Percentiles rank a stretch among this genome's conserved stretches.
These are phyloP conservation scores for Pilobolus umbonatus DNA, from an alignment of 192 early-diverging fungal genomes.

Conservation along the genomic window DNA sequence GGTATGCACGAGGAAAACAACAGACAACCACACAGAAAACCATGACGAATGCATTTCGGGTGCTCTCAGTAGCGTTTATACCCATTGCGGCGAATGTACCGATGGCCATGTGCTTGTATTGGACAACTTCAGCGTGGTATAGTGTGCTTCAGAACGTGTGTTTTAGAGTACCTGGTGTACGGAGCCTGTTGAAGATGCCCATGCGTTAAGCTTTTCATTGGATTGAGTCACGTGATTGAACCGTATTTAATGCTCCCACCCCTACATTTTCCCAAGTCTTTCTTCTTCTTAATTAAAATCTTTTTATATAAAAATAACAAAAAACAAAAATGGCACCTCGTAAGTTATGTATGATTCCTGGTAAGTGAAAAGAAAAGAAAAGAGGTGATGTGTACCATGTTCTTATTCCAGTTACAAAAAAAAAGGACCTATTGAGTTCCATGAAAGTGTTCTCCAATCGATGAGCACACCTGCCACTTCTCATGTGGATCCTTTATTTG, in stretches of 20 bases:
- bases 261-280: too few species aligned
- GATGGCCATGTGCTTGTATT: constrained; percentile 63
- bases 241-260: too few species aligned
- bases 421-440: constrained; percentile 93
- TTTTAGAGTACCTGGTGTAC: constrained; percentile 45
- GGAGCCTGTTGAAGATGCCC: constrained; percentile 26
- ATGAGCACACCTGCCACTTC: constrained; percentile 89
- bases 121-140: constrained; percentile 64
- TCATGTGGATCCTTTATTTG: constrained; percentile 88
- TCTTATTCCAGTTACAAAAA: neutral
- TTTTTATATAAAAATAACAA: too few species aligned
- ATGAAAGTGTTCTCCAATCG: constrained; percentile 74
- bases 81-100: constrained; percentile 68
- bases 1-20: constrained; percentile 34
- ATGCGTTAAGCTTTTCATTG: too few species aligned
- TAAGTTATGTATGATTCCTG: constrained; percentile 94
- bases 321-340: constrained; percentile 38
- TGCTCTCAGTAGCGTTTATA: constrained; percentile 54
- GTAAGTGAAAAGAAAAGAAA: constrained; percentile 31
- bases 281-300: too few species aligned
- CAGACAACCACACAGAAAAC: constrained; percentile 37
- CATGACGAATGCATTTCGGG: constrained; percentile 48
- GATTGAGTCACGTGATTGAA: too few species aligned
- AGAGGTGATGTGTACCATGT: neutral
- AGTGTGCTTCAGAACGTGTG: constrained; percentile 56